A percentile compares a stretch with the other conserved stretches of the same genome.
Evolutionary conservation across 2,329 filamentous ascomycete species (phyloP).

Genomic region (Pyricularia sp.): DNA sequence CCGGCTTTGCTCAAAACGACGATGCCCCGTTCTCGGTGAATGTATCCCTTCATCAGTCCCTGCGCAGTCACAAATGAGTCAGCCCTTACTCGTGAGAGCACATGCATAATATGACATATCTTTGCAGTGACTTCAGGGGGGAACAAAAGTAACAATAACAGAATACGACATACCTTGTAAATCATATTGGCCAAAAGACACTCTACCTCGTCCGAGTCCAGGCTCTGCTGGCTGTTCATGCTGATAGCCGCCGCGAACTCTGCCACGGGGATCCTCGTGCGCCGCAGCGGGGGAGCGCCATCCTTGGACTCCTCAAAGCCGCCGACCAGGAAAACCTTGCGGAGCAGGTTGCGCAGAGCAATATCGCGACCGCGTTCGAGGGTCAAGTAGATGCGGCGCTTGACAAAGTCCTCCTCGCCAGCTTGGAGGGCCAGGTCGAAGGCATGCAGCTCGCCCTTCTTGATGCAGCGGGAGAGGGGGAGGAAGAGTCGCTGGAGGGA

Average conservation of each 20-base stretch:
- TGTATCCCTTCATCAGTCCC: constrained; percentile 97
- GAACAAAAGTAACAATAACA: not conserved
- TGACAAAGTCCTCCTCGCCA: constrained; percentile 87
- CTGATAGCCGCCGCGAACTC: constrained; percentile 80
- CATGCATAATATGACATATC: not conserved
- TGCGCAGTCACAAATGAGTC: constrained; percentile 20
- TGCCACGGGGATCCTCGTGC: constrained; percentile 66
- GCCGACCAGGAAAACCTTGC: constrained; percentile 78
- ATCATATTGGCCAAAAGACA: constrained; percentile 93
- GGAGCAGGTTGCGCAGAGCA: constrained; percentile 76
- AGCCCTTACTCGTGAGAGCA: not conserved
- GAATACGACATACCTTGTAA: constrained; percentile 59
- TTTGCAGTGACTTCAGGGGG: not conserved
- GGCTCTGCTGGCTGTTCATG: constrained; percentile 51
- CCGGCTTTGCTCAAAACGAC: constrained; percentile 88
- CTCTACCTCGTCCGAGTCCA: constrained; percentile 89
- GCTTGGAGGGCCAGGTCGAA: constrained; percentile 73
- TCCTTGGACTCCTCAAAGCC: constrained; percentile 72
- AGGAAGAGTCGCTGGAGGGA: constrained; percentile 64
- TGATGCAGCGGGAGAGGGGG: constrained; percentile 67
- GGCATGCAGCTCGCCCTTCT: constrained; percentile 63
- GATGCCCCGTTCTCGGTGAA: constrained; percentile 76
- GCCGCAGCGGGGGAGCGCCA: constrained; percentile 46
- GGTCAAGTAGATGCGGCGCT: constrained; percentile 84
- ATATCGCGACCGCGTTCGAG: constrained; percentile 87